Base-by-base conservation (phyloP, 2,329 filamentous ascomycete species). In the Chlorencoelia australis region DNA sequence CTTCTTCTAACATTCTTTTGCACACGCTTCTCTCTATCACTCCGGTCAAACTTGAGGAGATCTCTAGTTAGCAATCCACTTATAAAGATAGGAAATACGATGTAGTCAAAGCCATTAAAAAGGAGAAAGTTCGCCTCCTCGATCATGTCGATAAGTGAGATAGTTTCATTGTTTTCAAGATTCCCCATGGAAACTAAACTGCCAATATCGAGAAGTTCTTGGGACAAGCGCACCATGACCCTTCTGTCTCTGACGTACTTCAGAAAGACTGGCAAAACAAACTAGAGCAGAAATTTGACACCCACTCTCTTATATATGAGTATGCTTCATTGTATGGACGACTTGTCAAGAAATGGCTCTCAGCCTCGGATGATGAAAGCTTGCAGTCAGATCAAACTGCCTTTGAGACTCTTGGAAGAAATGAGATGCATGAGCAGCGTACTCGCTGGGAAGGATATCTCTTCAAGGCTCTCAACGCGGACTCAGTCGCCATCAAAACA, bases 281-380 rank as follows among this genome's bases (percentile, higher is more conserved):
- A 22, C 46, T 76, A n/a, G 57, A 63, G 21, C 52, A 60, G 17
- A 63, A 67, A 27, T 47, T 77, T 5, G 52, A 60, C 8, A 59
- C 64, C 8, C 60, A 71, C 38, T 61, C 62, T 11, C 59, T 66
- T 36, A 72, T 67, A 41, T 67, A 73, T 46, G 62, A 69, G 10
- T 69, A 73, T 48, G 71, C 71, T 1, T 58, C 62, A 2, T 61
- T 77, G 17, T 76, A 75, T 50, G 66, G 67, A 17, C 54, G 62
- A 17, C 53, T 78, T 20, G 66, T 73, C 11, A 67, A 63, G 2
- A 69, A 74, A 46, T 74, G 69, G 64, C 53, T 75, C 33, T 55
- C 58, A 0, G 54, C 60, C 1, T 51, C 57, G 7, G 48, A 46
- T n/a, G 55, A 52, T 3, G 52, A 55, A 1, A 55, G 57, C 4